These are phyloP conservation scores for Elsinoe necatrix DNA, from an alignment of 2,329 filamentous ascomycete species.

Conservation along the genomic window DNA sequence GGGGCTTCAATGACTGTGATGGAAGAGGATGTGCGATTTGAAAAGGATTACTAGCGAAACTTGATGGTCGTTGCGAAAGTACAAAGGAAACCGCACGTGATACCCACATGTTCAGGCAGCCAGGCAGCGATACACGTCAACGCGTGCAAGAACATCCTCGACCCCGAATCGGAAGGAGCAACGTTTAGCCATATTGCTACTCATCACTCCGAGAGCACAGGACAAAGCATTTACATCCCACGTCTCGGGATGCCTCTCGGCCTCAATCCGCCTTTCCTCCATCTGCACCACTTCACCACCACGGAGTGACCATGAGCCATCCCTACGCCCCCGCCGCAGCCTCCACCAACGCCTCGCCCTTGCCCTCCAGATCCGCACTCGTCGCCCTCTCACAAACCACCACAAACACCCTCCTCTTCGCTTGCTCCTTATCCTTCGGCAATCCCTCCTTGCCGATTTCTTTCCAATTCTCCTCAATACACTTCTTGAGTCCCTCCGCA, in stretches of 20 bases:
- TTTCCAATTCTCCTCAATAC: conserved; percentile 32
- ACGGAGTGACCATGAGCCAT: not conserved
- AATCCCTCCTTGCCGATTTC: conserved; percentile 26
- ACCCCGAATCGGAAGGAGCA: not conserved
- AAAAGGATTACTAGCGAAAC: not conserved
- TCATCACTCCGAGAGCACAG: too few relatives aligned
- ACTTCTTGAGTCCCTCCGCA: conserved; percentile 27
- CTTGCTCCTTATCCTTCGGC: conserved; percentile 27
- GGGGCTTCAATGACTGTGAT: too few relatives aligned
- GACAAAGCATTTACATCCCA: too few relatives aligned
- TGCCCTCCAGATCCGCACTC: conserved; percentile 33
- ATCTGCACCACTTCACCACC: too few relatives aligned
- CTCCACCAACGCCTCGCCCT: conserved; percentile 25
- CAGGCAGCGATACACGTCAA: not conserved
- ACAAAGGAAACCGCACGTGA: not conserved
- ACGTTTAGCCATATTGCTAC: too few relatives aligned
- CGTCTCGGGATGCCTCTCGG: too few relatives aligned
- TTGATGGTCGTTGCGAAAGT: not conserved
- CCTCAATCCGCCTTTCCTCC: too few relatives aligned
- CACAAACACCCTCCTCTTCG: conserved; percentile 34
- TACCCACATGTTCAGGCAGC: not conserved
- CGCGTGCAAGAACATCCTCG: not conserved
- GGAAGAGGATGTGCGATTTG: not conserved
- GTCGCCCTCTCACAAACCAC: conserved; percentile 33
- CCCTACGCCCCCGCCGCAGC: conserved; percentile 20